phyloP scores from a whole-genome alignment of 495 filamentous ascomycete species.

The Annulohypoxylon bovei region DNA sequence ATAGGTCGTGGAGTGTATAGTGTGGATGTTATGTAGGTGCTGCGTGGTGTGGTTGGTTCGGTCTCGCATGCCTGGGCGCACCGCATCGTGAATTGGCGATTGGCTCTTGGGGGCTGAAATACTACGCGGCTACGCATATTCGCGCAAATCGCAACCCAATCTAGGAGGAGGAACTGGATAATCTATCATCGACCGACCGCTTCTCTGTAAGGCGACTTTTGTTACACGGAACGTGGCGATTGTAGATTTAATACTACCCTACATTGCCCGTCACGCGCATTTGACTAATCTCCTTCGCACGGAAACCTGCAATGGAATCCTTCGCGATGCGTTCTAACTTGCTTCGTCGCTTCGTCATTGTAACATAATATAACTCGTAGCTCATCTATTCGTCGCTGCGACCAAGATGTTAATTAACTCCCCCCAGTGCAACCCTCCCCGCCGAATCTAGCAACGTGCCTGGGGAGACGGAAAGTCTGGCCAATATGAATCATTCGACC shows the following conservation, averaged over 20 bases:
- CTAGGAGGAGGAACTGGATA: constrained; percentile 8
- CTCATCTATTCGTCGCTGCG: constrained; percentile 8
- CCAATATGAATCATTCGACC: constrained; percentile 23
- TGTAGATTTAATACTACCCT: constrained; percentile 22
- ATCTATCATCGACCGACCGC: constrained; percentile 14
- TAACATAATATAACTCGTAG: constrained; percentile 9
- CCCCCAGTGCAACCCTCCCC: constrained; percentile 20
- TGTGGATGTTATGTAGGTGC: neutral
- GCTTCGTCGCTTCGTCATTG: neutral
- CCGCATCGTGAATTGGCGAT: constrained; percentile 4
- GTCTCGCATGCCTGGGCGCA: neutral
- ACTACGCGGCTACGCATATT: constrained; percentile 9
- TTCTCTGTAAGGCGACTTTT: constrained; percentile 13
- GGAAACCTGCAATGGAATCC: constrained; percentile 20
- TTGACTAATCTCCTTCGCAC: neutral
- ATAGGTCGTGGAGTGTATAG: neutral
- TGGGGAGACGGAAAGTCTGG: constrained; percentile 6
- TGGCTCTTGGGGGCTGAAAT: constrained; percentile 9
- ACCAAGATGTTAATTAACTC: constrained; percentile 6
- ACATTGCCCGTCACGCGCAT: neutral
- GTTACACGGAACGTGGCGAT: constrained; percentile 37
- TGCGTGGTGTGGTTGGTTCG: neutral
- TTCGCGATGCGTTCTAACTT: constrained; percentile 22
- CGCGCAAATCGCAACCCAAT: constrained; percentile 1
- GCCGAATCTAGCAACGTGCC: constrained; percentile 16